Conservation (phyloP, 129 eudicot genomes). For the Saposhnikovia divaricata region DNA sequence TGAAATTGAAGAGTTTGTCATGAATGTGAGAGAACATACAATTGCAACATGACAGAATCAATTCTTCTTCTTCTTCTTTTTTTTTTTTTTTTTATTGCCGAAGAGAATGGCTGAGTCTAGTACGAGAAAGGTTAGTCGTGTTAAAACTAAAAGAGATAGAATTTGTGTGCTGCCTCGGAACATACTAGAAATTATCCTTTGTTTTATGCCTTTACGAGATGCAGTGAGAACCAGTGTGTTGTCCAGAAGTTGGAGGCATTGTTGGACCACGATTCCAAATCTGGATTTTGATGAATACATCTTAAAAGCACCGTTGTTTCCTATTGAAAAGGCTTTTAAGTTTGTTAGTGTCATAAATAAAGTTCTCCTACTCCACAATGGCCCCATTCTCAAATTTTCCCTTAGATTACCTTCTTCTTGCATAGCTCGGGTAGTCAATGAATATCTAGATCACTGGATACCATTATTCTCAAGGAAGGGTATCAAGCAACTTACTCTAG, state of each 20-base stretch:
- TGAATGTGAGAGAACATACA: too few species aligned
- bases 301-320: accelerated
- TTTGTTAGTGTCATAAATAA: not conserved
- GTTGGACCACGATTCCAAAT: not conserved
- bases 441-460: not conserved
- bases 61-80: too few species aligned
- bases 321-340: too few species aligned
- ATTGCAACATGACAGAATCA: not conserved
- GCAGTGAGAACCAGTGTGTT: not conserved
- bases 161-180: not conserved
- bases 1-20: too few species aligned
- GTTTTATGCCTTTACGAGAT: not conserved
- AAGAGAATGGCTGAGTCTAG: not conserved
- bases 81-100: not conserved
- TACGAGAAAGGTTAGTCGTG: not conserved
- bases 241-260: not conserved
- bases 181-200: not conserved
- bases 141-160: not conserved
- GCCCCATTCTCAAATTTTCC: not conserved
- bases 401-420: not conserved
- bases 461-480: not conserved
- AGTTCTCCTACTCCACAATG: not conserved
- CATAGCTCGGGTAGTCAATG: not conserved
- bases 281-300: not conserved
- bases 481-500: not conserved